Evolutionary conservation across 2,329 filamentous ascomycete species (phyloP).

Genomic region (Lachnellula arida): DNA sequence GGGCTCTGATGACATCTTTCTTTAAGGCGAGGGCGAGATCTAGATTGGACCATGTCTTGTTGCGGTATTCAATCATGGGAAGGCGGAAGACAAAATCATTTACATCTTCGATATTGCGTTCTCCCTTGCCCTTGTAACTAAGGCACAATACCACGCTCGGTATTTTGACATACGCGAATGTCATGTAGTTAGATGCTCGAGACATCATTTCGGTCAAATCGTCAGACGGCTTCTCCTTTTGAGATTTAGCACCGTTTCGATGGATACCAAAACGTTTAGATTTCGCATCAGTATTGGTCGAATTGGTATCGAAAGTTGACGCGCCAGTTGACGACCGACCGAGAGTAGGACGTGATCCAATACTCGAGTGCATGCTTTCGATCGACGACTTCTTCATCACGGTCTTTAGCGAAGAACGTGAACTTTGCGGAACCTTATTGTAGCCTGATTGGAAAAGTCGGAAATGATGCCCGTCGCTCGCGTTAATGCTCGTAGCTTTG

Average conservation of each 20-base stretch:
- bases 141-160: constrained; percentile 92
- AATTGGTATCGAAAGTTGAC: constrained; percentile 21
- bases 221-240: constrained; percentile 66
- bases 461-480: constrained; percentile 36
- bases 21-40: constrained; percentile 90
- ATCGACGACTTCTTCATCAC: constrained; percentile 29
- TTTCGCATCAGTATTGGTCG: constrained; percentile 30
- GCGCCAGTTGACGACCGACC: constrained; percentile 22
- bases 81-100: constrained; percentile 97
- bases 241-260: constrained; percentile 43
- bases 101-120: constrained; percentile 93
- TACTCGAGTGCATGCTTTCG: constrained; percentile 29
- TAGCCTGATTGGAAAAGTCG: constrained; percentile 39
- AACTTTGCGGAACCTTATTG: constrained; percentile 26
- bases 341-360: constrained; percentile 22
- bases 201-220: constrained; percentile 96
- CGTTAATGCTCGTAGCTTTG: constrained; percentile 25
- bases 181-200: constrained; percentile 95
- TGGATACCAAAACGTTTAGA: constrained; percentile 50
- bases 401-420: constrained; percentile 17
- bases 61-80: constrained; percentile 90
- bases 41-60: constrained; percentile 98
- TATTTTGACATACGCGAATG: constrained; percentile 90
- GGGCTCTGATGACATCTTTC: constrained; percentile 86
- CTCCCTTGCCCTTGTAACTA: constrained; percentile 92